Percentiles rank a stretch among this genome's conserved stretches.
Conservation (phyloP, 2,329 filamentous ascomycete species). For the Cucurbitaria berberidis region DNA sequence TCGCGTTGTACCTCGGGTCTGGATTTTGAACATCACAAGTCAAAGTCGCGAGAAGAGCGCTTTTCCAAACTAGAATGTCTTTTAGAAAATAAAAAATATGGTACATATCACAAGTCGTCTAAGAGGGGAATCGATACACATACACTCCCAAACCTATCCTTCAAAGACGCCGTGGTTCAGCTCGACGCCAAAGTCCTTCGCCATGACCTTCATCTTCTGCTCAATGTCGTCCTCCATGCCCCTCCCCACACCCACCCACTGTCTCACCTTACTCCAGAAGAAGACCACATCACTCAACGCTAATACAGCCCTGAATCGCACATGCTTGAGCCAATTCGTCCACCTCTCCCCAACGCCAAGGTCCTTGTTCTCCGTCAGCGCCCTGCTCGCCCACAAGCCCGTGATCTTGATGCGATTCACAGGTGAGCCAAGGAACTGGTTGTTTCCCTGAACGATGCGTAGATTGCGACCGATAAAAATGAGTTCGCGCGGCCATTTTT, state of each 20-base stretch:
- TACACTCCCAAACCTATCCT: slow-evolving; percentile 58
- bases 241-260: slow-evolving; percentile 75
- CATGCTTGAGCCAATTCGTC: slow-evolving; percentile 74
- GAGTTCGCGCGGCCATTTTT: slow-evolving; percentile 87
- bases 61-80: not conserved
- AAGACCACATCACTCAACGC: slow-evolving; percentile 80
- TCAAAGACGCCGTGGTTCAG: slow-evolving; percentile 88
- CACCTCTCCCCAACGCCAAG: slow-evolving; percentile 68
- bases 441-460: slow-evolving; percentile 91
- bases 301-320: slow-evolving; percentile 82
- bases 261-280: slow-evolving; percentile 77
- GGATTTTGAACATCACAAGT: not conserved
- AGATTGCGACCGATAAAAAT: slow-evolving; percentile 92
- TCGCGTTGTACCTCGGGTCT: slow-evolving; percentile 22
- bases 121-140: slow-evolving; percentile 1
- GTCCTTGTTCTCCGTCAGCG: slow-evolving; percentile 76
- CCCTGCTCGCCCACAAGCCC: slow-evolving; percentile 84
- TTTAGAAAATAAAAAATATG: not conserved
- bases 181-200: slow-evolving; percentile 90
- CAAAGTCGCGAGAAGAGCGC: not conserved
- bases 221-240: slow-evolving; percentile 97
- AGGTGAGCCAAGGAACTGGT: slow-evolving; percentile 86
- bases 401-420: slow-evolving; percentile 95
- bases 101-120: not conserved
- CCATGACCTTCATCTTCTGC: slow-evolving; percentile 82